These are phyloP conservation scores for Hypericum perforatum DNA, from an alignment of 345 rosid genomes.

Conservation along the genomic window DNA sequence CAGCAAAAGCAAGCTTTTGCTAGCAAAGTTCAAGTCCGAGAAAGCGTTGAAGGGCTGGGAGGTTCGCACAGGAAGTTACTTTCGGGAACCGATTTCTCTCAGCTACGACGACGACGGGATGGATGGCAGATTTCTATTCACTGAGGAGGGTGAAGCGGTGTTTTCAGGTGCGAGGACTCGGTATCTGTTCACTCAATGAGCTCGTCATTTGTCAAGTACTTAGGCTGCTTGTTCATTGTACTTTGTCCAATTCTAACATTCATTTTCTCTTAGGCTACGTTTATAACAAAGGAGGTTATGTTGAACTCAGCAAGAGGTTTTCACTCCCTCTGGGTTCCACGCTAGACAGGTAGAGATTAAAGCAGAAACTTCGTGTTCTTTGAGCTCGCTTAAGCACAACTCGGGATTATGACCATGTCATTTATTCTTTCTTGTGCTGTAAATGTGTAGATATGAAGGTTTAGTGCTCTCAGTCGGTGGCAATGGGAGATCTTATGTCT, in stretches of 20 bases:
- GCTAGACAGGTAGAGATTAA: conserved; percentile 62
- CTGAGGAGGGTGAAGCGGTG: conserved; percentile 73
- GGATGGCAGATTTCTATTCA: conserved; percentile 85
- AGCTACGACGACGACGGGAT: conserved; percentile 92
- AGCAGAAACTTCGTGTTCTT: background rate
- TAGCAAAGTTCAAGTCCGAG: conserved; percentile 65
- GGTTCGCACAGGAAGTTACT: conserved; percentile 80
- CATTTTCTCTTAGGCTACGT: conserved; percentile 53
- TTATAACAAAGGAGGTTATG: conserved; percentile 85
- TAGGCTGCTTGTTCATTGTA: conserved; percentile 4
- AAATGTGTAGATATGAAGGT: conserved; percentile 66
- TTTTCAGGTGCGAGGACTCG: conserved; percentile 55
- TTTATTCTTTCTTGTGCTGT: too few species aligned
- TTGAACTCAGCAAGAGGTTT: conserved; percentile 72
- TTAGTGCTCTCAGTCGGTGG: conserved; percentile 91
- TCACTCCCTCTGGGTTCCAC: conserved; percentile 74
- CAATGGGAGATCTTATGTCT: conserved; percentile 83
- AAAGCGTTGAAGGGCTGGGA: conserved; percentile 77
- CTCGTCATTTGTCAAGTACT: background rate
- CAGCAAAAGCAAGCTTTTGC: conserved; percentile 91
- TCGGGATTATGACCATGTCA: too few species aligned
- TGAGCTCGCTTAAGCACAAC: too few species aligned
- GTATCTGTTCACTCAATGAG: background rate
- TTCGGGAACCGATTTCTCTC: conserved; percentile 67
- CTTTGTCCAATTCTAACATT: conserved; percentile 6